These are phyloP conservation scores for Pseudocercospora cruenta DNA, from an alignment of 2,329 filamentous ascomycete species.

Conservation along the genomic window DNA sequence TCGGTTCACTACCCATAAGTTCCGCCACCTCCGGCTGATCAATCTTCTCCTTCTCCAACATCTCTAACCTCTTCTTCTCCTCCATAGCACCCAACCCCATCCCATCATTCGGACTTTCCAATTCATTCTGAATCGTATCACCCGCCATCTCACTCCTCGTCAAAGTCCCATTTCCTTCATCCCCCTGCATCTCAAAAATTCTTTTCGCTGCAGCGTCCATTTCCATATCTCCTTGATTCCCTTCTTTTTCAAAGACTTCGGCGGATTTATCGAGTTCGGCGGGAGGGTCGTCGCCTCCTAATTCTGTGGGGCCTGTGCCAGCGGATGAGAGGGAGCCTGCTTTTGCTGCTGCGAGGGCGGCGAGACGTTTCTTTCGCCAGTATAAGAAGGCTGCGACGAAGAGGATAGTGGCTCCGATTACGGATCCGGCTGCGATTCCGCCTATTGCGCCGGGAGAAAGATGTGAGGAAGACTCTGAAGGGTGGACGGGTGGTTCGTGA, in stretches of 20 bases:
- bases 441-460: not conserved
- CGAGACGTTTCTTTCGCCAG: not conserved
- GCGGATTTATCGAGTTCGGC: not conserved
- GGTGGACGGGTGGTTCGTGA: not conserved
- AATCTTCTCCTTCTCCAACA: not conserved
- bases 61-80: not conserved
- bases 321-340: not conserved
- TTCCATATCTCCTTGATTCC: not conserved
- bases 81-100: not conserved
- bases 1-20: not conserved
- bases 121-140: not conserved
- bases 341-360: not conserved
- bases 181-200: not conserved
- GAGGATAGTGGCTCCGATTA: not conserved
- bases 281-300: not conserved
- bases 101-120: not conserved
- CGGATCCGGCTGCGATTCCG: not conserved
- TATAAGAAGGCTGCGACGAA: not conserved
- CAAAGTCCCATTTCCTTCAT: not conserved
- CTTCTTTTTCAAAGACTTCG: not conserved
- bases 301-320: not conserved
- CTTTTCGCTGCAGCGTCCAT: not conserved
- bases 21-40: constrained; percentile 1
- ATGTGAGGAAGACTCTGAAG: not conserved
- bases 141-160: not conserved